Conservation (phyloP, 1,284 basidiomycete species). For the Cryptococcus amylolentus region DNA sequence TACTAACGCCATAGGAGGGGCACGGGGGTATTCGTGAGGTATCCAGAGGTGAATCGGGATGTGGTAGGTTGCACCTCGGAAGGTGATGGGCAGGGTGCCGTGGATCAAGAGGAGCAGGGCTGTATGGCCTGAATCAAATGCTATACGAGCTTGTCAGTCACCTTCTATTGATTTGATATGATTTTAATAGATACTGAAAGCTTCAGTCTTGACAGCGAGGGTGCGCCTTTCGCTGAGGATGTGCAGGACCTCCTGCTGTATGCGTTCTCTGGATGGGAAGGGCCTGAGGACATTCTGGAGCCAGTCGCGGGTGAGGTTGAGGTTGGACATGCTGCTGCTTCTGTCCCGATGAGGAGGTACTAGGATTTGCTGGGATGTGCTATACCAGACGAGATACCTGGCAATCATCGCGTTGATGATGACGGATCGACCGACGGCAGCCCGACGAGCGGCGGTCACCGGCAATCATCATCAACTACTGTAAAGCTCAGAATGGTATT, state of each 20-base stretch:
- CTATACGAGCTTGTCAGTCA: constrained; percentile 49
- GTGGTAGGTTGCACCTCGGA: constrained; percentile 75
- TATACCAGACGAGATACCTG: too few species aligned
- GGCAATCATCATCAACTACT: too few species aligned
- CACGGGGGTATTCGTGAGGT: constrained; percentile 71
- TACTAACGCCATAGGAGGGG: constrained; percentile 86
- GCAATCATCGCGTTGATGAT: too few species aligned
- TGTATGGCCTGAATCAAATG: constrained; percentile 89
- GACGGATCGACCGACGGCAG: too few species aligned
- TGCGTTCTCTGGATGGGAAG: constrained; percentile 61
- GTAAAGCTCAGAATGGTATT: too few species aligned
- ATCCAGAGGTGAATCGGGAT: constrained; percentile 92
- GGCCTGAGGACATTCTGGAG: constrained; percentile 64
- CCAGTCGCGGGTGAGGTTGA: constrained; percentile 61
- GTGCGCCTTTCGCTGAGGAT: constrained; percentile 61
- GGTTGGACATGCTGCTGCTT: constrained; percentile 25
- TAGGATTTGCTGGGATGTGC: too few species aligned
- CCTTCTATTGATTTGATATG: neutral
- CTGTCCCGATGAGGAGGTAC: too few species aligned
- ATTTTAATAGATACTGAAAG: constrained; percentile 68
- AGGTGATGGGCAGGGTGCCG: constrained; percentile 85
- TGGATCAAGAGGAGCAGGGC: constrained; percentile 85
- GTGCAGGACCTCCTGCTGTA: constrained; percentile 64
- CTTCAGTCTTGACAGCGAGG: constrained; percentile 82
- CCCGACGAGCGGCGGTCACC: too few species aligned